phyloP scores from a whole-genome alignment of 768 basidiomycete species.

The Naematelia aurantialba region DNA sequence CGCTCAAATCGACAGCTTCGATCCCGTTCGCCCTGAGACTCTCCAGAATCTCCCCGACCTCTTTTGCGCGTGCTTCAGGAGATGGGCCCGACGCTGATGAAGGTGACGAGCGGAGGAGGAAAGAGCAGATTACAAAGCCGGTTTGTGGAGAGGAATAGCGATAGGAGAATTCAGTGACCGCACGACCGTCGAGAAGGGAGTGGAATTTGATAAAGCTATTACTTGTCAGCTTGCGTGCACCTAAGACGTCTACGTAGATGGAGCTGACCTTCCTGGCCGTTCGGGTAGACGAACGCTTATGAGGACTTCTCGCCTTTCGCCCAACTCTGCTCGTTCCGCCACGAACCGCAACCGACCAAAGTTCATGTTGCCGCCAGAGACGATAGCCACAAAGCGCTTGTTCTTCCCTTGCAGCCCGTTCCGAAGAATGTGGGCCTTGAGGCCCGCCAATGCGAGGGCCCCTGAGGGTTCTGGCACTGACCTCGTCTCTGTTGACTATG shows the following conservation, averaged over 20 bases:
- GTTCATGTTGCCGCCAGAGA: conserved; percentile 99
- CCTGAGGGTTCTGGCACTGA: conserved; percentile 96
- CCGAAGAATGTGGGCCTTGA: conserved; percentile 78
- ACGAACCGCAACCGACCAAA: conserved; percentile 95
- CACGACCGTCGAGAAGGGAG: conserved; percentile 79
- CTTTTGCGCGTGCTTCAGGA: conserved; percentile 48
- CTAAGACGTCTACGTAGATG: not conserved
- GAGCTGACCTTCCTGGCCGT: conserved; percentile 73
- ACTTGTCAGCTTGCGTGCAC: not conserved
- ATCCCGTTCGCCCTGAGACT: conserved; percentile 67
- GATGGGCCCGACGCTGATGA: conserved; percentile 53
- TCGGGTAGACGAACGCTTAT: conserved; percentile 94
- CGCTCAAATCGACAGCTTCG: conserved; percentile 82
- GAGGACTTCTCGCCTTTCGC: conserved; percentile 89
- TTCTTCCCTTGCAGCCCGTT: conserved; percentile 77
- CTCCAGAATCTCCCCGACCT: conserved; percentile 57
- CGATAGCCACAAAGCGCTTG: conserved; percentile 82
- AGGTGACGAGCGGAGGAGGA: conserved; percentile 62
- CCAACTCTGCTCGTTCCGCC: conserved; percentile 95
- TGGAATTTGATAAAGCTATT: conserved; percentile 81
- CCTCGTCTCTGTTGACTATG: conserved; percentile 66
- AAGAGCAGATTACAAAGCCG: conserved; percentile 87
- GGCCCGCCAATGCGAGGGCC: conserved; percentile 82
- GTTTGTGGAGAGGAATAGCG: conserved; percentile 65
- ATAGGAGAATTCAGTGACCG: conserved; percentile 94